Conservation (phyloP, 1,284 basidiomycete species). For the Pulveroboletus sp. region DNA sequence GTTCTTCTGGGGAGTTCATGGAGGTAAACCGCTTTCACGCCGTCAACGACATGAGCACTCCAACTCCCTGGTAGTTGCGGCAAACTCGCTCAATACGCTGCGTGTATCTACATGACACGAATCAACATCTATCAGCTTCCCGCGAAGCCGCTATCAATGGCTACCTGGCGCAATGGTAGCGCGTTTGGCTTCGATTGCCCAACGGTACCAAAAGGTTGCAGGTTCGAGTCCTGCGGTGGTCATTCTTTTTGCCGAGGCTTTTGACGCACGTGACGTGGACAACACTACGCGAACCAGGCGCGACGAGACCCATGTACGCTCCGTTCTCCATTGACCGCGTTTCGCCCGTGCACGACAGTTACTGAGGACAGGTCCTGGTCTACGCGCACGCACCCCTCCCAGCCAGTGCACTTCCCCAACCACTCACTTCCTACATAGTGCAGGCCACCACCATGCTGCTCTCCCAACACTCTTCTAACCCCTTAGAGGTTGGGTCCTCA, state of each 20-base stretch:
- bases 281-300: constrained; percentile 9
- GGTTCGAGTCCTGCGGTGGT: constrained; percentile 86
- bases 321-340: neutral
- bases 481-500: constrained; percentile 65
- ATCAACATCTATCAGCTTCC: no score
- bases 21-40: constrained; percentile 25
- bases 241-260: constrained; percentile 5
- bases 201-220: constrained; percentile 75
- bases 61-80: constrained; percentile 14
- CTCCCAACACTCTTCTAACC: constrained; percentile 77
- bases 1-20: constrained; percentile 35
- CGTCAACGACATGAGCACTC: constrained; percentile 30
- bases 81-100: constrained; percentile 75
- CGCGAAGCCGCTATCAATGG: constrained; percentile 23
- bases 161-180: constrained; percentile 57
- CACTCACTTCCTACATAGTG: neutral
- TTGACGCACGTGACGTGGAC: constrained; percentile 14
- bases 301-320: neutral
- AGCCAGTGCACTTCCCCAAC: neutral
- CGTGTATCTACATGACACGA: constrained; percentile 34
- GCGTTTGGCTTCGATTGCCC: constrained; percentile 82
- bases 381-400: neutral
- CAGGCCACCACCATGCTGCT: constrained; percentile 38
- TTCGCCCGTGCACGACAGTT: neutral
- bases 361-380: neutral